These are phyloP conservation scores for Calocera viscosa DNA, from an alignment of 768 basidiomycete genomes.

Conservation along the genomic window DNA sequence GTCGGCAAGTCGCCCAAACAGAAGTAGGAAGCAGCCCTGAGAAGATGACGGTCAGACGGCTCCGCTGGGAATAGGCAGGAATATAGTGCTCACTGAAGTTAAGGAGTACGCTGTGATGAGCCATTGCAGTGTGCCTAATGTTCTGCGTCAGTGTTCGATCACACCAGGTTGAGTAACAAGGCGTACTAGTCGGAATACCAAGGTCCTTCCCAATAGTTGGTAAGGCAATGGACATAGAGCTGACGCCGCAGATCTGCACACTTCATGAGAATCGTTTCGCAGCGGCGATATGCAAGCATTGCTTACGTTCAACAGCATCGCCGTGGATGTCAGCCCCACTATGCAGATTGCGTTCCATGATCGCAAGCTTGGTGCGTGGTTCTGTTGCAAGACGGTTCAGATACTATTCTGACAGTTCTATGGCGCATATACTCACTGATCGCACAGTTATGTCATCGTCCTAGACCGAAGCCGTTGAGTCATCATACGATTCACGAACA, in stretches of 20 bases:
- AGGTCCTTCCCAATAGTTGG: slow-evolving; percentile 27
- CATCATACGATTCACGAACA: too few species aligned
- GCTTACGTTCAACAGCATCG: not conserved
- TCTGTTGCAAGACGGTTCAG: not conserved
- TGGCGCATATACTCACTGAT: too few species aligned
- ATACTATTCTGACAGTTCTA: too few species aligned
- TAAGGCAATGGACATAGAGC: slow-evolving; percentile 1
- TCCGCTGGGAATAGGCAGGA: not conserved
- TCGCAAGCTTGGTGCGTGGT: not conserved
- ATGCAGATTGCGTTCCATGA: not conserved
- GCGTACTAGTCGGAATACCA: slow-evolving; percentile 17
- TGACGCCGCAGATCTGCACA: not conserved
- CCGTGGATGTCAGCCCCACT: not conserved
- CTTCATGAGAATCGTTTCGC: not conserved
- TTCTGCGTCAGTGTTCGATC: not conserved
- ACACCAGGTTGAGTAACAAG: not conserved
- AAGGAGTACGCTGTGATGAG: slow-evolving; percentile 24
- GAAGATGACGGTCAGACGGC: not conserved
- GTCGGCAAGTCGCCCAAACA: slow-evolving; percentile 70
- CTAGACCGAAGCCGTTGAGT: too few species aligned
- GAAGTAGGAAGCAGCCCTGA: slow-evolving; percentile 60
- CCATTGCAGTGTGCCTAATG: slow-evolving; percentile 25
- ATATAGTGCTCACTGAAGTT: slow-evolving; percentile 13
- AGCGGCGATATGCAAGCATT: not conserved
- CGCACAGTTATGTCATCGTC: too few species aligned